Evolutionary conservation across 768 basidiomycete genomes (phyloP).

Genomic region (Phaeolepiota aurea): DNA sequence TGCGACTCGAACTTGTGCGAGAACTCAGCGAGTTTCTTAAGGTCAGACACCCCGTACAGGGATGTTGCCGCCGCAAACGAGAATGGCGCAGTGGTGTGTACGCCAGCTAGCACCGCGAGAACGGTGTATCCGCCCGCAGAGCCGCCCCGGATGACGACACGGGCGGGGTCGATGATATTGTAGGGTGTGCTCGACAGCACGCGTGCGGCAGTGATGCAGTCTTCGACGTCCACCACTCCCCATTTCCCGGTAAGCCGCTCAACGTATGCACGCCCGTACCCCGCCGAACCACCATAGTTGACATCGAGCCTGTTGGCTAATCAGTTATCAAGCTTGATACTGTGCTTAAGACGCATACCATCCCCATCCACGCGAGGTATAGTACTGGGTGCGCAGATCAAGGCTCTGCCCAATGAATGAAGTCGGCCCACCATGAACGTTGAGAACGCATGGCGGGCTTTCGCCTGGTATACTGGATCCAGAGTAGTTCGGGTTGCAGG

Average conservation of each 20-base stretch:
- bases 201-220: conserved; percentile 36
- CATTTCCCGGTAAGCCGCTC: conserved; percentile 45
- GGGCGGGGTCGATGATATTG: not conserved
- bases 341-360: not conserved
- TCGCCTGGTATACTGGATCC: not conserved
- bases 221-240: conserved; percentile 51
- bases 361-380: not conserved
- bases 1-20: conserved; percentile 51
- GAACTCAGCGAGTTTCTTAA: conserved; percentile 28
- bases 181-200: conserved; percentile 21
- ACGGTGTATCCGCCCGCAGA: not conserved
- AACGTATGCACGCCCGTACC: conserved; percentile 37
- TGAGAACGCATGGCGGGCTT: not conserved
- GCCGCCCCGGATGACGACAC: not conserved
- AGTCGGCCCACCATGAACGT: not conserved
- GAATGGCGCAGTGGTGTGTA: not conserved
- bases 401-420: not conserved
- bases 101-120: not conserved
- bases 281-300: conserved; percentile 51
- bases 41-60: not conserved
- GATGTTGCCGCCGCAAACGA: not conserved
- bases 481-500: not conserved
- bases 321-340: not conserved
- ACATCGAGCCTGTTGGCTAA: conserved; percentile 37
- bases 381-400: not conserved